These are phyloP conservation scores for Lodderomyces margitis DNA, from an alignment of 1,139 yeast species.

Conservation along the genomic window DNA sequence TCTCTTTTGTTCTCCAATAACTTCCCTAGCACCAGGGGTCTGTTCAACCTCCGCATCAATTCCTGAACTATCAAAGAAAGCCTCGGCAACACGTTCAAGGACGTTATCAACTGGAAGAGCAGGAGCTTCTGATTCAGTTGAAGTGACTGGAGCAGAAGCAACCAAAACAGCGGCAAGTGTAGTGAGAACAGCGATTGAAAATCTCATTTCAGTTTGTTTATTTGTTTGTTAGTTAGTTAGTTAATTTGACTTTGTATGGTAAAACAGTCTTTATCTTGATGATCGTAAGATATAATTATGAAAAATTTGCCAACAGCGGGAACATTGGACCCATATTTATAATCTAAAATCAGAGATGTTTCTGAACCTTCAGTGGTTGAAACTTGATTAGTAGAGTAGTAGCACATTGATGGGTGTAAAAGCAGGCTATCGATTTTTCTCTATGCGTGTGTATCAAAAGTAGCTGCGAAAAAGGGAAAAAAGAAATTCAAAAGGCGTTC, in stretches of 20 bases:
- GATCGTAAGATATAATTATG: background rate
- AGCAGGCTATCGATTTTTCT: too few species aligned
- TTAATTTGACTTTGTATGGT: too few species aligned
- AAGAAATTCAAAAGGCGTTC: background rate
- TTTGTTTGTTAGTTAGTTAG: slow-evolving; percentile 1
- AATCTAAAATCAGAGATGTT: background rate
- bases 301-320: background rate
- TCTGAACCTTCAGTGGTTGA: background rate
- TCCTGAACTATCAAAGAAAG: background rate
- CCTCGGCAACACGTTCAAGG: background rate
- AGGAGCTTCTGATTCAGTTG: slow-evolving; percentile 2
- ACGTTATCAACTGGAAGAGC: slow-evolving; percentile 6
- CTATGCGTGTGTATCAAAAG: background rate
- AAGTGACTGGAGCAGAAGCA: slow-evolving; percentile 12
- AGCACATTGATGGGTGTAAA: too few species aligned
- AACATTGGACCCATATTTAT: slow-evolving; percentile 3
- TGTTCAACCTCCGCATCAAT: slow-evolving; percentile 4
- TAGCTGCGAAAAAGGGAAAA: background rate
- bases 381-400: background rate
- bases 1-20: slow-evolving; percentile 11
- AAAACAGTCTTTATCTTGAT: background rate
- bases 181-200: slow-evolving; percentile 13
- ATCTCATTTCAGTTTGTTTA: slow-evolving; percentile 10
- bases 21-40: slow-evolving; percentile 8
- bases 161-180: slow-evolving; percentile 12